phyloP scores from a whole-genome alignment of 75 land plant species.

The Adiantum capillusveneris region DNA sequence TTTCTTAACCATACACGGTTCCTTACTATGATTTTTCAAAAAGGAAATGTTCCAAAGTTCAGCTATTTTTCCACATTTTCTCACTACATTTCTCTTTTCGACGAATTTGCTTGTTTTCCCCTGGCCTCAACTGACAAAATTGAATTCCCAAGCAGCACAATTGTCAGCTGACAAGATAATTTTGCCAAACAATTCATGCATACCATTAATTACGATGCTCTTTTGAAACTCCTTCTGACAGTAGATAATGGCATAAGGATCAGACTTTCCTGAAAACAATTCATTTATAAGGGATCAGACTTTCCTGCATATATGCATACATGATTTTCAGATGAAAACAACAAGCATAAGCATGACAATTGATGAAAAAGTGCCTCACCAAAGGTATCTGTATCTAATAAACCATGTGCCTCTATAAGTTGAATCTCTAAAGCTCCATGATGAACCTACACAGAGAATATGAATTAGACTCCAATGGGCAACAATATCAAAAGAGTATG shows the following conservation, averaged over 20 bases:
- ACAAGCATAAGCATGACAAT: neutral
- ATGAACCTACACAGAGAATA: neutral
- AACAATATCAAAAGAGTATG: no score
- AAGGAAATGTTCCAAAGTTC: no score
- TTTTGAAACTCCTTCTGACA: slow-evolving; percentile 1
- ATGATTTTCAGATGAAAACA: neutral
- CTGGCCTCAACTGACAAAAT: no score
- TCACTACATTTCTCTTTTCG: neutral
- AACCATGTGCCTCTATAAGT: neutral
- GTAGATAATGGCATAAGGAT: slow-evolving; percentile 6
- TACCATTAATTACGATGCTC: slow-evolving; percentile 1
- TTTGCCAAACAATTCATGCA: no score
- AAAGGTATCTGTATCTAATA: neutral
- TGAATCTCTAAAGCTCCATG: slow-evolving; percentile 1
- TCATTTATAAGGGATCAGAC: slow-evolving; percentile 8
- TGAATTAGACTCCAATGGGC: no score
- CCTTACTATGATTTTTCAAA: no score
- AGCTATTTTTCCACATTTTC: no score
- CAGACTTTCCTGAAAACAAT: slow-evolving; percentile 3
- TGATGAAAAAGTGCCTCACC: neutral
- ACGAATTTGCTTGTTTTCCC: no score
- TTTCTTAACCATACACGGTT: no score
- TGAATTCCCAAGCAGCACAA: no score
- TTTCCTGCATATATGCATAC: neutral
- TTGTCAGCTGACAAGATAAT: no score